Evolutionary conservation across 75 land plant species (phyloP), one percentile per base, ranked within the genome.

Genomic region (Adiantum capillusveneris): DNA sequence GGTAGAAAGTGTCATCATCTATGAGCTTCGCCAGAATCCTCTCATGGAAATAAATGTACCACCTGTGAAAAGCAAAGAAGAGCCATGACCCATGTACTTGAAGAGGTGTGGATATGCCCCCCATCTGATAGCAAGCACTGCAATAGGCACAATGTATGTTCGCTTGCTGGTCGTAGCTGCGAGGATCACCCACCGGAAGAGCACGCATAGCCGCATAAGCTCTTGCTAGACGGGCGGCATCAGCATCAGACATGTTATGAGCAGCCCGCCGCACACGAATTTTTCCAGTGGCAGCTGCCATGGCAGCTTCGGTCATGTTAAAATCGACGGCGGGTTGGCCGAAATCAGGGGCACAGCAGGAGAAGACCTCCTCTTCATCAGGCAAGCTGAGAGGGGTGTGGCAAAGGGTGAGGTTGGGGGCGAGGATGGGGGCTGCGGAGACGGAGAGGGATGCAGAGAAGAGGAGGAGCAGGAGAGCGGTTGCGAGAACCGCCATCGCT

Each of bases 201-300:
- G 62, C 69, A 25, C 77, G 73, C 72, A 81, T 70, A n/a, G 68
- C 46, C 49, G 25, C 44, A 27, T 75, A 45, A 3, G 80, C 87
- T 17, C 55, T 21, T 28, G 17, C 14, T 1, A 20, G 49, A 21
- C 37, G 31, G 11, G 56, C 48, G 51, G 59, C 78, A 55, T 84
- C 81, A 0, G 30, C 73, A 11, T 58, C 20, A 48, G 70, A 75
- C 11, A 69, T 66, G 0, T 65, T 30, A 51, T 86, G 90, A 5
- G 85, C 89, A 0, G 89, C 68, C 17, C 62, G 73, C 22, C 91
- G 52, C 28, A 54, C 49, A 0, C 86, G 69, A 37, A 87, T 28
- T 11, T 46, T 25, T 2, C 31, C 25, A 26, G 61, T 12, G 3
- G 39, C 24, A 21, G 43, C 27, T 6, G 61, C 27, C 17, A 1